Evolutionary conservation across 2,329 filamentous ascomycete genomes (phyloP).

Genomic region (Didymella pomorum): DNA sequence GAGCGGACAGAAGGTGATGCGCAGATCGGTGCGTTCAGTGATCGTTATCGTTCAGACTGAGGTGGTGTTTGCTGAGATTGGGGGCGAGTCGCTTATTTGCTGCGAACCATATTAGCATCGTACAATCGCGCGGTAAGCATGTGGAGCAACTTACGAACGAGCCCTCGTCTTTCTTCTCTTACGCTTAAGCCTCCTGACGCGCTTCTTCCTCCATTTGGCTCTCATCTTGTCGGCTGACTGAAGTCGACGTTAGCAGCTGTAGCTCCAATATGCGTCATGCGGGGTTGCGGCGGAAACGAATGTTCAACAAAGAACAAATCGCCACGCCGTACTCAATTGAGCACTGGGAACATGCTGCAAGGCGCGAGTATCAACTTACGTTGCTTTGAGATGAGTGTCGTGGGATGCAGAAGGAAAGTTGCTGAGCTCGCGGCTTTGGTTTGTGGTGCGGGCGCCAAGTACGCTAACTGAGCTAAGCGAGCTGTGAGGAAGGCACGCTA

Average conservation of each 20-base stretch:
- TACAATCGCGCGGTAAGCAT: neutral
- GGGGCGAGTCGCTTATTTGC: conserved; percentile 61
- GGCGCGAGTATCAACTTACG: conserved; percentile 43
- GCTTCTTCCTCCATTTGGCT: conserved; percentile 99
- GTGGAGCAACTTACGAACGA: conserved; percentile 75
- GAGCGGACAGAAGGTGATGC: conserved; percentile 36
- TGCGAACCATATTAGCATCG: conserved; percentile 32
- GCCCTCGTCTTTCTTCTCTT: conserved; percentile 99
- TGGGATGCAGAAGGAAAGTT: conserved; percentile 49
- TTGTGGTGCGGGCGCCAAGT: conserved; percentile 11
- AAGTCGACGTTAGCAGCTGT: conserved; percentile 41
- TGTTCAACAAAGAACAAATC: conserved; percentile 14
- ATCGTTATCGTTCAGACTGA: conserved; percentile 43
- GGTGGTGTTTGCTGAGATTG: conserved; percentile 48
- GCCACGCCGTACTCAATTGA: conserved; percentile 37
- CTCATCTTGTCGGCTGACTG: conserved; percentile 68
- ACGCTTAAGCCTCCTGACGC: conserved; percentile 97
- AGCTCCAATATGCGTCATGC: conserved; percentile 21
- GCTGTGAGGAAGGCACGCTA: conserved; percentile 8
- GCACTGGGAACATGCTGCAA: conserved; percentile 14
- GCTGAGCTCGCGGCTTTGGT: conserved; percentile 26
- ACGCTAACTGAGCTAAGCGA: conserved; percentile 16
- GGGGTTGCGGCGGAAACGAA: conserved; percentile 19
- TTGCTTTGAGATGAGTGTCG: conserved; percentile 56
- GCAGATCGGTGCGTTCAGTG: conserved; percentile 38